Evolutionary conservation across 345 rosid genomes (phyloP).

Genomic region (Dimocarpus longan): DNA sequence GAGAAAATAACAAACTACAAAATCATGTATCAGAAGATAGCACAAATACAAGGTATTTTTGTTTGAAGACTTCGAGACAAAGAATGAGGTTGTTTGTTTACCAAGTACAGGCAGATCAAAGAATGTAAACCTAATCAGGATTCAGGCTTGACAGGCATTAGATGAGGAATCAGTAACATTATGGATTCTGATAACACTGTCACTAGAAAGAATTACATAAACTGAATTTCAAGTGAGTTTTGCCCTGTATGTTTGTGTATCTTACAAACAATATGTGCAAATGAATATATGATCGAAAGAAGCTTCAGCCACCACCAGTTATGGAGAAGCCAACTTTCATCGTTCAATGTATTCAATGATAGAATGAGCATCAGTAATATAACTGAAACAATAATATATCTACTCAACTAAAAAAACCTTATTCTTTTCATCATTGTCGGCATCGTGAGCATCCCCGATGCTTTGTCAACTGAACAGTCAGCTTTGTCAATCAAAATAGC

Average conservation of each 20-base stretch:
- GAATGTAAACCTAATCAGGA: not conserved
- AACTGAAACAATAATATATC: constrained; percentile 19
- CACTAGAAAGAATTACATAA: constrained; percentile 31
- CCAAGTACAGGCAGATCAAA: not conserved
- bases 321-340: constrained; percentile 36
- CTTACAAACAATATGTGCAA: constrained; percentile 34
- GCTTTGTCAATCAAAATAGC: constrained; percentile 28
- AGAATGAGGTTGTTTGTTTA: not conserved
- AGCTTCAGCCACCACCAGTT: constrained; percentile 25
- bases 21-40: not conserved
- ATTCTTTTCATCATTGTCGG: constrained; percentile 24
- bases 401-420: constrained; percentile 20
- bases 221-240: constrained; percentile 7
- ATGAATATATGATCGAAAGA: constrained; percentile 22
- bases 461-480: constrained; percentile 23
- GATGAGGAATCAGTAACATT: not conserved
- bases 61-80: not conserved
- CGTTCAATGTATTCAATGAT: constrained; percentile 23
- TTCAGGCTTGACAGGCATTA: not conserved
- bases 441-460: constrained; percentile 14
- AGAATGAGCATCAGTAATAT: constrained; percentile 11
- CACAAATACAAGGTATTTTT: not conserved
- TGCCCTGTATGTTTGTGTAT: constrained; percentile 27
- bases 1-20: not conserved
- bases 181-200: constrained; percentile 11